phyloP scores from a whole-genome alignment of 768 basidiomycete species.

The Serendipita indica region DNA sequence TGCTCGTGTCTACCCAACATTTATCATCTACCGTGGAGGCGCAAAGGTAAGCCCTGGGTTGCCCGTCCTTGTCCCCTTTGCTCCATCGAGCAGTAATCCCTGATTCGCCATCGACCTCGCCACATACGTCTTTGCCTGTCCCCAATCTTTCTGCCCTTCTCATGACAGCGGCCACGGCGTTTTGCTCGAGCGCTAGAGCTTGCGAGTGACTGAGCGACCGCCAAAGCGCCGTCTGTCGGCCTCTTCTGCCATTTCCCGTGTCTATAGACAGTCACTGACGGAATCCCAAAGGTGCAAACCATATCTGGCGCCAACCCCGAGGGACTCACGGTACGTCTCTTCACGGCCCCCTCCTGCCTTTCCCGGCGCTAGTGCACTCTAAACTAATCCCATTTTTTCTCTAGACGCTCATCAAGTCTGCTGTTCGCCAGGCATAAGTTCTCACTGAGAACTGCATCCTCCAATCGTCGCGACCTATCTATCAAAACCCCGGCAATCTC shows the following conservation, averaged over 20 bases:
- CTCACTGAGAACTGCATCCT: not conserved
- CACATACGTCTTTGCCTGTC: not conserved
- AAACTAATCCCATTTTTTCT: not conserved
- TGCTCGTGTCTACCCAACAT: conserved; percentile 14
- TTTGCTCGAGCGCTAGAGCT: not conserved
- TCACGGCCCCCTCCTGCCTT: not conserved
- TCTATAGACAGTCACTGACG: not conserved
- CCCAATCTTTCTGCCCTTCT: not conserved
- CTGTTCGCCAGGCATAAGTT: conserved; percentile 1
- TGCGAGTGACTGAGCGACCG: not conserved
- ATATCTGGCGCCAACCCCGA: conserved; percentile 7
- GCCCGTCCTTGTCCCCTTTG: not conserved
- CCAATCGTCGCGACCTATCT: not conserved
- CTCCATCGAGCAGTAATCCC: not conserved
- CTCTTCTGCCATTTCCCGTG: not conserved
- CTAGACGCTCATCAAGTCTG: conserved; percentile 1
- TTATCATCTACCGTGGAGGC: conserved; percentile 16
- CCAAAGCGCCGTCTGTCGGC: not conserved
- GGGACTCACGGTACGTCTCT: not conserved
- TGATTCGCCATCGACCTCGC: not conserved
- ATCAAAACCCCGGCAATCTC: not conserved
- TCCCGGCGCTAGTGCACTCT: not conserved
- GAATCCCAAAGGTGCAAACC: not conserved
- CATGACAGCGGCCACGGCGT: not conserved
- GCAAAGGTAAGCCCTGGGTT: conserved; percentile 12